Evolutionary conservation across 805 yeast genomes (phyloP), one percentile per base, ranked within the genome.

Genomic region (Metschnikowia kofuensis): DNA sequence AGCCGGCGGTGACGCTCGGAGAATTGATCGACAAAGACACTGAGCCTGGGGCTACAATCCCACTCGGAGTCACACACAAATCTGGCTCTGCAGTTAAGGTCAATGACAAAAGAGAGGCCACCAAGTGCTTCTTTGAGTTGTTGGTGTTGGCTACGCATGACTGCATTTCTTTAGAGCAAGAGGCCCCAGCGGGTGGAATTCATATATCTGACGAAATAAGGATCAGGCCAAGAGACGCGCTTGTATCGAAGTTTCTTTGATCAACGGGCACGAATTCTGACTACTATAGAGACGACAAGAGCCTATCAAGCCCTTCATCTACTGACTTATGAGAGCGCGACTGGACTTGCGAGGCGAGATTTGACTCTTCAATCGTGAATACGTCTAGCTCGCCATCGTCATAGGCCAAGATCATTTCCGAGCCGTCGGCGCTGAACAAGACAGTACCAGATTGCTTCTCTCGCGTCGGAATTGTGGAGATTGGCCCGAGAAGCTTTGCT

Each of bases 101-200:
- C 68, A 69, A 71, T 51, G 71, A 72, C 50, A 76, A 77, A 59
- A 70, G 75, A 55, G 84, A 84, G 57, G 88, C 89, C 16, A 81
- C 89, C 2, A 77, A 81, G 58, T 75, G 87, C 46, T 90, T 90
- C 66, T 90, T 89, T 59, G 96, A 90, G 63, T 64, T 90, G 62
- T 72, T 90, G 56, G 92, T 89, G 4, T 72, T 90, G 49, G 95
- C 95, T 1, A 84, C 94, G 6, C 75, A 82, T 40, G 90, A 85
- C 56, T 84, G 92, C 46, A 69, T 90, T 40, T 69, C 72, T 13
- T 65, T 89, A 38, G 67, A 79, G 35, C 96, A 89, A 68, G 72
- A 75, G 7, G 70, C 69, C 36, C 57, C 55, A 2, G 44, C 52
- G 13, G 40, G 46, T n/a, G 55, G 53, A 13, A 59, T 61, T 10